Evolutionary conservation across 768 basidiomycete genomes (phyloP), one percentile per base, ranked within the genome.

Genomic region (Collybiopsis confluens): DNA sequence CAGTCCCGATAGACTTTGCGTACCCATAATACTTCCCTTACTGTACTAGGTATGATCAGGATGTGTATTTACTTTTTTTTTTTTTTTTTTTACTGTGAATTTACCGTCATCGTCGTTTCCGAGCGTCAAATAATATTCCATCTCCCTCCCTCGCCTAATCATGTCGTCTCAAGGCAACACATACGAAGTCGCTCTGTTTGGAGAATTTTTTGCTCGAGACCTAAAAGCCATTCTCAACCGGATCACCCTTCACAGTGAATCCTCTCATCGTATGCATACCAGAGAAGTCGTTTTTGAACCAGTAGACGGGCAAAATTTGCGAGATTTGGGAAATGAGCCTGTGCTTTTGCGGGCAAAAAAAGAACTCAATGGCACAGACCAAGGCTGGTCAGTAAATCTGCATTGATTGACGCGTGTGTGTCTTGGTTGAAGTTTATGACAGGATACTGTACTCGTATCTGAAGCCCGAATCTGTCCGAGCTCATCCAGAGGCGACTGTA

Each of bases 251-350:
- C 85, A 90, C 62, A 83, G 82, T 71, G 90, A 92, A 65, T 88
- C 86, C 8, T 85, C 88, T 28, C 74, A 79, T 47, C 78, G 78
- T 3, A 84, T 90, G 76, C 89, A 87, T 64, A 77, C 81, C 2
- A 78, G 86, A 43, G 90, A 92, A 69, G 73, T 92, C 59, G 76
- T 89, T n/a, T 91, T 92, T 58, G 88, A 92, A 59, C 90, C 89
- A 15, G 63, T 86, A 21, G 86, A 89, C 69, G 83, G 79, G 13
- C 81, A 82, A 55, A 67, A 71, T 9, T 83, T 85, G 57, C 72
- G 81, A 45, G 86, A 90, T 57, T 59, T 67, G 30, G 83, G 80
- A 37, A 73, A 71, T 18, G 90, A 91, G 47, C 85, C 89, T 9
- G 74, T 86, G 27, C 64, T 88, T 7, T 67, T 93, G 24, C 77